Conservation (phyloP, 495 filamentous ascomycete genomes). For the Tuber aestivum region DNA sequence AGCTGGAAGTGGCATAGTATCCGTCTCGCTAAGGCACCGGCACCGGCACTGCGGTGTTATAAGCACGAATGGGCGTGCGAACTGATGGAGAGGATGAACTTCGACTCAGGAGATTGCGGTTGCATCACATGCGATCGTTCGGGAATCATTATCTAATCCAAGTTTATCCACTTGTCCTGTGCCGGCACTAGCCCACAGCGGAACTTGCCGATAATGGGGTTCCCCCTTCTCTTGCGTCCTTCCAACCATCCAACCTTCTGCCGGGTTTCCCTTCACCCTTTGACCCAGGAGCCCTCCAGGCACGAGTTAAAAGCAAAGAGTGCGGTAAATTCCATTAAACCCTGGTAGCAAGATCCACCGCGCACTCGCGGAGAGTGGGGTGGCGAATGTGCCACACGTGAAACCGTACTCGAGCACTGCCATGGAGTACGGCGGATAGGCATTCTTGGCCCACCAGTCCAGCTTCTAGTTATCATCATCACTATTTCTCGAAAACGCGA, state of each 20-base stretch:
- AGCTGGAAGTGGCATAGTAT: constrained; percentile 20
- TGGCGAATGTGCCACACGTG: not conserved
- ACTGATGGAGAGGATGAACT: not conserved
- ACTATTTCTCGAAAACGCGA: not conserved
- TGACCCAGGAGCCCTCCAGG: not conserved
- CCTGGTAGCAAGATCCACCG: not conserved
- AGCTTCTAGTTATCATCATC: not conserved
- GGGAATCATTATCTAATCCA: not conserved
- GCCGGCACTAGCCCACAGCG: not conserved
- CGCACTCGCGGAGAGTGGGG: not conserved
- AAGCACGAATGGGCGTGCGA: not conserved
- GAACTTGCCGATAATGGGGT: not conserved
- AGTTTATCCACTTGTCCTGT: not conserved
- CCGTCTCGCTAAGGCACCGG: not conserved
- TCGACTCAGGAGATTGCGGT: not conserved
- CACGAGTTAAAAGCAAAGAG: not conserved
- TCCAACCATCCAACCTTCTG: not conserved
- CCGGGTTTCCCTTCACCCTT: not conserved
- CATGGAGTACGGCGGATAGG: not conserved
- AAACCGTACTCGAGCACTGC: too few species aligned
- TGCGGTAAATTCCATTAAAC: not conserved
- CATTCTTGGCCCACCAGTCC: not conserved
- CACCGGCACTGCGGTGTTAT: not conserved
- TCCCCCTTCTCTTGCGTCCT: not conserved
- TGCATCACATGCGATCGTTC: not conserved